Evolutionary conservation across 805 yeast species (phyloP).

Genomic region (Vanderwaltozyma tropicalis): DNA sequence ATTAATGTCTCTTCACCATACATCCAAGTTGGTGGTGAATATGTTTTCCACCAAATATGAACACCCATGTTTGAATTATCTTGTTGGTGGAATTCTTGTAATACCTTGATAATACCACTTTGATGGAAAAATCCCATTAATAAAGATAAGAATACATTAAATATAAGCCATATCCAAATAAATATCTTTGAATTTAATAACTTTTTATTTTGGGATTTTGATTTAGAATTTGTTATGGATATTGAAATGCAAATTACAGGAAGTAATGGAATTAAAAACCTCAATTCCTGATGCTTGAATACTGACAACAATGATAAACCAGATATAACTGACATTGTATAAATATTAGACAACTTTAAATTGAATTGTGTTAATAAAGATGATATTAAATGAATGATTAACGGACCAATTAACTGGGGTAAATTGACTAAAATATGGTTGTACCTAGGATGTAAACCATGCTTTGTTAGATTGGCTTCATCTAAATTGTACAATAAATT

Average conservation of each 20-base stretch:
- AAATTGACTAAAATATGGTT: constrained; percentile 67
- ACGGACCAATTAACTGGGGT: constrained; percentile 78
- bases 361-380: constrained; percentile 18
- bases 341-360: no score
- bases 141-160: constrained; percentile 48
- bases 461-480: constrained; percentile 49
- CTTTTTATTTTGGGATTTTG: constrained; percentile 3
- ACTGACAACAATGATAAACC: constrained; percentile 54
- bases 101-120: constrained; percentile 74
- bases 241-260: constrained; percentile 69
- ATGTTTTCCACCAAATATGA: constrained; percentile 87
- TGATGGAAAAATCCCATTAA: constrained; percentile 82
- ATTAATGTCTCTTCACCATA: constrained; percentile 26
- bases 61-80: constrained; percentile 21
- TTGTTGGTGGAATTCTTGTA: constrained; percentile 22
- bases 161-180: constrained; percentile 43
- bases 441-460: constrained; percentile 75
- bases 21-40: constrained; percentile 88
- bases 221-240: neutral
- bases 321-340: constrained; percentile 50
- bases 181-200: constrained; percentile 1
- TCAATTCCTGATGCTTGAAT: constrained; percentile 87
- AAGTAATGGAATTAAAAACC: constrained; percentile 70
- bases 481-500: constrained; percentile 62
- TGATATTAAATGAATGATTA: constrained; percentile 40